These are phyloP conservation scores for Coniella lustricola DNA, from an alignment of 2,329 filamentous ascomycete genomes.

Conservation along the genomic window DNA sequence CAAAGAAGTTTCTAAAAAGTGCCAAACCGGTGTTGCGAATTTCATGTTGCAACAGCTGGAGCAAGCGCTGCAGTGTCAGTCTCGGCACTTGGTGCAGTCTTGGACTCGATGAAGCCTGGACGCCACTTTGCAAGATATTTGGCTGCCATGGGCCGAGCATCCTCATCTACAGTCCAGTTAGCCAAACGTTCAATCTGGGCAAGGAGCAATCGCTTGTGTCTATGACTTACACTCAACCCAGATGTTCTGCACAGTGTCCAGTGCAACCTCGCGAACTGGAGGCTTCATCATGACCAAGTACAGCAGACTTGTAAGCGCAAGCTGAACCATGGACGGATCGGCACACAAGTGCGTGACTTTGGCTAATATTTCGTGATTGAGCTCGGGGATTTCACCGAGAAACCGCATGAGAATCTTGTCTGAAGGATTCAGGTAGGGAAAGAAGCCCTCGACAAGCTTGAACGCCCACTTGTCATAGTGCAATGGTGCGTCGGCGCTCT, in stretches of 20 bases:
- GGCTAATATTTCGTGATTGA: constrained; percentile 65
- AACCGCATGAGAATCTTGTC: constrained; percentile 89
- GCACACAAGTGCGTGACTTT: constrained; percentile 63
- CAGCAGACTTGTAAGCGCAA: constrained; percentile 57
- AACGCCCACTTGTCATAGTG: constrained; percentile 77
- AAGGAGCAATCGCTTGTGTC: background rate
- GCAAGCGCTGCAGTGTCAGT: constrained; percentile 3
- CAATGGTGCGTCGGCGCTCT: constrained; percentile 40
- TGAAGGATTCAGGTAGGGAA: constrained; percentile 83
- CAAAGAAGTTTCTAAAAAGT: background rate
- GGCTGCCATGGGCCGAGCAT: constrained; percentile 53
- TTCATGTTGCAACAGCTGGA: constrained; percentile 9
- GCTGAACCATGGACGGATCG: constrained; percentile 56
- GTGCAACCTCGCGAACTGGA: constrained; percentile 53
- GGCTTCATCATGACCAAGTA: constrained; percentile 64
- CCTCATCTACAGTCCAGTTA: constrained; percentile 41
- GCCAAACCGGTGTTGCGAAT: too few relatives aligned
- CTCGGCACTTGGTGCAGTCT: constrained; percentile 12
- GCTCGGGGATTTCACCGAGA: constrained; percentile 79
- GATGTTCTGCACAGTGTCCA: constrained; percentile 60
- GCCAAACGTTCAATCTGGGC: background rate
- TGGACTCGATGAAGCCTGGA: constrained; percentile 42
- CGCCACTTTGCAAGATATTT: constrained; percentile 58
- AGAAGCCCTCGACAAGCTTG: constrained; percentile 78
- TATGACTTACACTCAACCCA: constrained; percentile 55